phyloP scores from a whole-genome alignment of 257 asterid species.

The Henckelia pumila region DNA sequence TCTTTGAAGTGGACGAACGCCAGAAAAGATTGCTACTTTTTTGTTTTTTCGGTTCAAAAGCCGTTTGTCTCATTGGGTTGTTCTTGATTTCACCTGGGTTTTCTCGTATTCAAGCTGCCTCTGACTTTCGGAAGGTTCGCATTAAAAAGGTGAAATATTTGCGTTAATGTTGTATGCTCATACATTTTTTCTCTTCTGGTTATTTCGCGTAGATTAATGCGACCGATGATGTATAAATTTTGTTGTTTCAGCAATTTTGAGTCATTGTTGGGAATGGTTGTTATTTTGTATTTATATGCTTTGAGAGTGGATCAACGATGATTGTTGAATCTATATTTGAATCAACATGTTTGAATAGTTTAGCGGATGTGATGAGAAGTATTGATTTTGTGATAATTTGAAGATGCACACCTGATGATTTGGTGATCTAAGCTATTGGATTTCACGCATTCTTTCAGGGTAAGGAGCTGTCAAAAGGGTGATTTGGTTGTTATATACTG shows the following conservation, averaged over 20 bases:
- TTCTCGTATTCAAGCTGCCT: not conserved
- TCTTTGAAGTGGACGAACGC: not conserved
- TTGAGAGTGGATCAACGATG: not conserved
- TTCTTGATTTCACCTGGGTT: not conserved
- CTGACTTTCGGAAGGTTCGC: not conserved
- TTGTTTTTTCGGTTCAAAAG: not conserved
- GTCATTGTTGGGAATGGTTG: not conserved
- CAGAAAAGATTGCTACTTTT: not conserved
- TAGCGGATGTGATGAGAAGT: constrained; percentile 4
- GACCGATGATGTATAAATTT: not conserved
- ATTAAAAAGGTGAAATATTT: not conserved
- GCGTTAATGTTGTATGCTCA: not conserved
- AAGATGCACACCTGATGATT: not conserved
- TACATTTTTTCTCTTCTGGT: not conserved
- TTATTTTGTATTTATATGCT: not conserved
- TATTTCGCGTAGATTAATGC: not conserved
- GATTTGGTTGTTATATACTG: constrained; percentile 5
- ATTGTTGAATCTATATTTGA: not conserved
- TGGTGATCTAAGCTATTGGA: not conserved
- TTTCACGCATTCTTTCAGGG: constrained; percentile 1
- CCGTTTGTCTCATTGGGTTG: not conserved
- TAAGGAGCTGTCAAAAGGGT: constrained; percentile 1
- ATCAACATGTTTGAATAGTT: not conserved
- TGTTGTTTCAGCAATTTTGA: not conserved
- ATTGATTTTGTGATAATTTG: constrained; percentile 22